phyloP scores from a whole-genome alignment of 164 flowering plant genomes.

The Taxillus chinensis region DNA sequence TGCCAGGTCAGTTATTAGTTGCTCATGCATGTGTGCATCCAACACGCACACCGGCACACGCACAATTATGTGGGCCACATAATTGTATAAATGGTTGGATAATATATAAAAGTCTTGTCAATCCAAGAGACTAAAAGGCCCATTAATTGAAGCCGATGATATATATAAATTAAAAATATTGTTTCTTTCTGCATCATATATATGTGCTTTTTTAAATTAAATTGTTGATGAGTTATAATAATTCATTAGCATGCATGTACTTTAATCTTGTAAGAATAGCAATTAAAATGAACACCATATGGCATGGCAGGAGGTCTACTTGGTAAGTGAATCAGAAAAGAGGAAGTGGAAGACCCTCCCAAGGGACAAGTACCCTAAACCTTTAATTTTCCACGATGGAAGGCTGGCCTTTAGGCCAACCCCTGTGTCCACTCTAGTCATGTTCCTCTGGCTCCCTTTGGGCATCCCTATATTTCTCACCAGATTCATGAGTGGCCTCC shows the following conservation, averaged over 20 bases:
- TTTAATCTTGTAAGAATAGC: no score
- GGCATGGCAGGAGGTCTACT: slow-evolving; percentile 30
- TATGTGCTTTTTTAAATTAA: neutral
- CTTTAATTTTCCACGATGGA: slow-evolving; percentile 63
- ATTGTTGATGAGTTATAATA: slow-evolving; percentile 1
- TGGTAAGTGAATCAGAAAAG: slow-evolving; percentile 27
- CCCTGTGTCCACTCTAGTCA: slow-evolving; percentile 20
- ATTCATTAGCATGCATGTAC: no score
- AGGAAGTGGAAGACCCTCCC: slow-evolving; percentile 26
- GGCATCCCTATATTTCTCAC: slow-evolving; percentile 25
- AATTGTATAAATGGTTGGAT: neutral
- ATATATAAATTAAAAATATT: no score
- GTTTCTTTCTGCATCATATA: neutral
- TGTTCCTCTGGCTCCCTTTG: slow-evolving; percentile 56
- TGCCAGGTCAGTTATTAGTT: slow-evolving; percentile 19
- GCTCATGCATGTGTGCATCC: neutral
- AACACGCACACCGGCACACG: neutral
- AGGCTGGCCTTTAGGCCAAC: slow-evolving; percentile 47
- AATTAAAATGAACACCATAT: no score
- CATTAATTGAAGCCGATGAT: no score
- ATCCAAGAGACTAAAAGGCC: no score
- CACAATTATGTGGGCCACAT: no score
- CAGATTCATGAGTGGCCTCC: slow-evolving; percentile 9
- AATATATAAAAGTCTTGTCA: no score
- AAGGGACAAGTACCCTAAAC: slow-evolving; percentile 38